These are phyloP conservation scores for Gossypium gossypioides DNA, from an alignment of 441 rosid genomes.

Conservation along the genomic window DNA sequence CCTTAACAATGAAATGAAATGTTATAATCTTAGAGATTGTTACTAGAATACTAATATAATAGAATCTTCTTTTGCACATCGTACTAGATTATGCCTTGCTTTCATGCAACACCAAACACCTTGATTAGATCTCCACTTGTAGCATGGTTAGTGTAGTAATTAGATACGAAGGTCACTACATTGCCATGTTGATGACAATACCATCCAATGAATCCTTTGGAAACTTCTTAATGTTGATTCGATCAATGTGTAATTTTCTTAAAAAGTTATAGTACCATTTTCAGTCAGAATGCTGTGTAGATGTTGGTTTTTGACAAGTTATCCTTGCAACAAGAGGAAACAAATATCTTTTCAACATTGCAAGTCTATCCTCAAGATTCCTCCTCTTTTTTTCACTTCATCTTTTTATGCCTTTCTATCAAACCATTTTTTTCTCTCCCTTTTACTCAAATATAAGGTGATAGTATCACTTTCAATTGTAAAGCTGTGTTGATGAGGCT, in stretches of 20 bases:
- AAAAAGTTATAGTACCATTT: neutral
- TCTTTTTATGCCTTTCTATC: neutral
- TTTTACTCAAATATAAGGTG: neutral
- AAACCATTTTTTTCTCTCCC: neutral
- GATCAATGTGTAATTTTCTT: neutral
- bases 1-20: neutral
- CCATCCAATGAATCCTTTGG: neutral
- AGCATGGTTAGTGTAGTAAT: neutral
- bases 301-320: neutral
- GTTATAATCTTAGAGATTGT: neutral
- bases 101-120: neutral
- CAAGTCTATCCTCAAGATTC: neutral
- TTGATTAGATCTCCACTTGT: neutral
- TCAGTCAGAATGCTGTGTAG: neutral
- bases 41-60: neutral
- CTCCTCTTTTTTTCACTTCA: neutral
- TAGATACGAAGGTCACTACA: neutral
- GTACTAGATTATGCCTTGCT: neutral
- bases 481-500: neutral
- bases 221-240: neutral
- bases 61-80: neutral
- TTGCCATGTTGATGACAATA: neutral
- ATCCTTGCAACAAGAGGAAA: neutral
- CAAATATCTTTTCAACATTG: neutral
- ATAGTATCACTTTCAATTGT: neutral